These are phyloP conservation scores for Uronychia binucleata DNA, from an alignment of 73 alveolate genomes.

Conservation along the genomic window DNA sequence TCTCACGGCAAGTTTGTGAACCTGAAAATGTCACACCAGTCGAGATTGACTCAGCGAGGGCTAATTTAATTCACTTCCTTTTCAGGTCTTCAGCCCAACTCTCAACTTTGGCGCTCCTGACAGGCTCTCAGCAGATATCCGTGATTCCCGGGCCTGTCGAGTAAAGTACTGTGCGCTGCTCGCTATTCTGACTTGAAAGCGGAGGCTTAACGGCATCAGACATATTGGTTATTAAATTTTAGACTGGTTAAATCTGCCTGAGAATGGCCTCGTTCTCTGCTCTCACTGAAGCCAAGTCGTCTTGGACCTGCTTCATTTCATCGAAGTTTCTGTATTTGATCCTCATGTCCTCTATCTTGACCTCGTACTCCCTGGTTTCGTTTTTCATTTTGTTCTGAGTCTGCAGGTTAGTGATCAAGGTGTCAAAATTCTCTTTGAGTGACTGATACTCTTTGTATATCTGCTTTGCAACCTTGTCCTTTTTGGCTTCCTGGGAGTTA, in stretches of 20 bases:
- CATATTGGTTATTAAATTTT: not conserved
- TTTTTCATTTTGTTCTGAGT: conserved; percentile 59
- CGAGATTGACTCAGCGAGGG: not conserved
- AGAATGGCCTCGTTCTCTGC: conserved; percentile 44
- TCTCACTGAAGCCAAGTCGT: conserved; percentile 41
- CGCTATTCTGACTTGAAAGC: not conserved
- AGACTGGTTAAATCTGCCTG: not conserved
- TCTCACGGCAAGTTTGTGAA: not conserved
- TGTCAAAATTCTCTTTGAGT: conserved; percentile 62
- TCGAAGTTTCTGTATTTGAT: conserved; percentile 48
- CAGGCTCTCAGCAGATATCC: not conserved
- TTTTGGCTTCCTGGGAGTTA: conserved; percentile 64
- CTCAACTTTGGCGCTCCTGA: not conserved
- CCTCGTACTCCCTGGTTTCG: conserved; percentile 50
- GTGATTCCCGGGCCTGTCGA: not conserved
- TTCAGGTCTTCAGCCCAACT: not conserved
- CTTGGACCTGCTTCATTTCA: conserved; percentile 43
- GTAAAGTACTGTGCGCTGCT: not conserved
- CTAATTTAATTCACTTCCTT: not conserved
- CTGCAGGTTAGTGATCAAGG: conserved; percentile 43
- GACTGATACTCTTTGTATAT: conserved; percentile 53
- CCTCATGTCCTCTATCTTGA: conserved; percentile 50
- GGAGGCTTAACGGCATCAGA: not conserved
- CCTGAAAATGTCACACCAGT: not conserved
- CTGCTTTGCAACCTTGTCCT: conserved; percentile 52